Base-by-base conservation (phyloP, 305 asterid genomes). In the Solanum chacoense region DNA sequence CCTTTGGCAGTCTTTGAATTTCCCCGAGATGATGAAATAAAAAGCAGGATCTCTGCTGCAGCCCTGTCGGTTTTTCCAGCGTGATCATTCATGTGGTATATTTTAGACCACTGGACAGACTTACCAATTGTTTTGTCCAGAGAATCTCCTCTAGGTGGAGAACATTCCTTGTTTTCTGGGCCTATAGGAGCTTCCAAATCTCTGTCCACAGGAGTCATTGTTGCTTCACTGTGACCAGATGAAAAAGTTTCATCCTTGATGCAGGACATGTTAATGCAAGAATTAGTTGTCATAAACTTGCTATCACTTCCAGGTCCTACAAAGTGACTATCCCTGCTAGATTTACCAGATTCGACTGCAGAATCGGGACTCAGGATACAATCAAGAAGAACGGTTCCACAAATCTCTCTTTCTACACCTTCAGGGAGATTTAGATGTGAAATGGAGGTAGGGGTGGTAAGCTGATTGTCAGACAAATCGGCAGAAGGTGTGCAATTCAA, bases 21-120 rank as follows among this genome's bases (percentile, higher is more conserved):
- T 28, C 85, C 89, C 79, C 84, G 65, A 50, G 89, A 89, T 35
- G 92, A 90, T 18, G 92, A 91, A 42, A 96, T 90, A 69, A 42
- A 86, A 69, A 94, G 63, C 73, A 96, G 89, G 55, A 92, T 89
- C 90, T 94, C 92, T n/a, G 95, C 98, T 87, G 96, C 98, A 88
- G 88, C 71, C 59, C 79, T 84, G 37, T 93, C 95, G 22, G 76
- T 90, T 69, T 84, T 93, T 80, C 72, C 87, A 50, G 87, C 34
- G 42, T 45, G 4, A 31, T 79, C 37, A 91, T 90, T 69, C 77
- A 86, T 20, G 37, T 84, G 87, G 34, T 85, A 45, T 81, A 22
- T 89, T 86, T 88, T 90, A 32, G 85, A 84, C 74, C 88, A 85
- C 71, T 45, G 73, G 59, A 88, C 87, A 87, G 88, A 86, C 45